These are phyloP conservation scores for Candida pini DNA, from an alignment of 805 yeast genomes.

Conservation along the genomic window DNA sequence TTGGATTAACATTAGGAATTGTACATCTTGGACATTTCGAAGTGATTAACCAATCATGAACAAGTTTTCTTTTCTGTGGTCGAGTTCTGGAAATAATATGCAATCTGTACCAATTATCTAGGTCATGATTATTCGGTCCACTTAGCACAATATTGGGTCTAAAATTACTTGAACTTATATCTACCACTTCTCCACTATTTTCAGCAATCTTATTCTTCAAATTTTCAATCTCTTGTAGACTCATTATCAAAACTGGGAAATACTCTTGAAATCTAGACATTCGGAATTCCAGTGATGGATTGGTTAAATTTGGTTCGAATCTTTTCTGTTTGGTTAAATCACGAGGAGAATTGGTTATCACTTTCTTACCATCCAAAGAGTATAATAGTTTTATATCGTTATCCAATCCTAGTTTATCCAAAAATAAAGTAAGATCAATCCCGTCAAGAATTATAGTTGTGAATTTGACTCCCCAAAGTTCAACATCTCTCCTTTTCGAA, in stretches of 20 bases:
- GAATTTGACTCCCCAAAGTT: slow-evolving; percentile 22
- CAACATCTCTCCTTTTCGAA: slow-evolving; percentile 10
- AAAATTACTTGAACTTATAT: slow-evolving; percentile 10
- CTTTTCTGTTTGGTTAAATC: slow-evolving; percentile 4
- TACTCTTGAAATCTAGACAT: slow-evolving; percentile 24
- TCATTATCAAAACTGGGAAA: slow-evolving; percentile 20
- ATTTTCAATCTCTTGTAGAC: slow-evolving; percentile 16
- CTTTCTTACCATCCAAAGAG: slow-evolving; percentile 19
- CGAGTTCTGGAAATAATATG: slow-evolving; percentile 6
- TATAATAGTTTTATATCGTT: slow-evolving; percentile 13
- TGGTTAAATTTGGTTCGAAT: slow-evolving; percentile 1
- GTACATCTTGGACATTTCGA: slow-evolving; percentile 26
- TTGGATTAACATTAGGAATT: slow-evolving; percentile 19
- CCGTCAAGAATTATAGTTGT: slow-evolving; percentile 12
- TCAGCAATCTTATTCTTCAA: slow-evolving; percentile 8
- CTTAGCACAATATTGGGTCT: slow-evolving; percentile 20
- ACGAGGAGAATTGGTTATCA: slow-evolving; percentile 20
- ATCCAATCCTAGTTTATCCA: slow-evolving; percentile 9
- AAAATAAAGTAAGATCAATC: slow-evolving; percentile 10
- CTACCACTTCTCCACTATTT: slow-evolving; percentile 1
- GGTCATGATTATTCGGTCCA: slow-evolving; percentile 12
- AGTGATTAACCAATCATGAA: slow-evolving; percentile 18
- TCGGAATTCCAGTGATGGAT: slow-evolving; percentile 10
- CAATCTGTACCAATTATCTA: slow-evolving; percentile 21
- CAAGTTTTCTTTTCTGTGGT: no score